Evolutionary conservation across 2,329 filamentous ascomycete genomes (phyloP), one percentile per base, ranked within the genome.

Genomic region (Xylariaceae sp.): DNA sequence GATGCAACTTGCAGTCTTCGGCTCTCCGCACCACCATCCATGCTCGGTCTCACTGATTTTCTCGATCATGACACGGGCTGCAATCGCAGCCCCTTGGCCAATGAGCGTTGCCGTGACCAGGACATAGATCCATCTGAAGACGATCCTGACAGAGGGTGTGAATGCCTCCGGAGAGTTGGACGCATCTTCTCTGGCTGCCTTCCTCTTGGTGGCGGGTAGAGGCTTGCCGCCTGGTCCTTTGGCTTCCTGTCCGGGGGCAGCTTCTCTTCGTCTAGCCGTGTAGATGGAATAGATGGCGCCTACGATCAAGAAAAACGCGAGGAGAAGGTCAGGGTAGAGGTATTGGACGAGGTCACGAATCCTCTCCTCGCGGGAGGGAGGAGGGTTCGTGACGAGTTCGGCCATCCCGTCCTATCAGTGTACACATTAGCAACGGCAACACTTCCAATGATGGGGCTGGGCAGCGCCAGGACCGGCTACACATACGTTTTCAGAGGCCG

Each of bases 161-260:
- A 65, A 52, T 59, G 38, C 34, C 19, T 49, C 35, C 30, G 51
- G 50, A 13, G 58, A 56, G 33, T 62, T 55, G 43, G 61, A 60
- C 30, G 61, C 53, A 60, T 65, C 50, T 58, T 63, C 57, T 61
- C 65, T 45, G 57, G 60, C 54, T 61, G 65, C 45, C 61, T 67
- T 62, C 55, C 65, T 66, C 54, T 78, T 83, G 39, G 69, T 74
- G 31, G 67, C 56, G n/a, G 87, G 88, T 34, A 95, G 67, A 21
- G 87, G 87, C 57, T 93, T 89, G 46, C 89, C 90, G 36, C 86
- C 89, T 1, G 89, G 88, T n/a, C 89, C 89, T 33, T 71, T 78
- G 44, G 74, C 59, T 19, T 59, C 66, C 15, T 67, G 71, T 33
- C 59, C 56, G 15, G 65, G 53, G 22, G 64, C 51, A 42, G 67